Percentiles rank a stretch among this genome's conserved stretches.
These are phyloP conservation scores for Endoconidiophora laricicola DNA, from an alignment of 2,329 filamentous ascomycete genomes.

Conservation along the genomic window DNA sequence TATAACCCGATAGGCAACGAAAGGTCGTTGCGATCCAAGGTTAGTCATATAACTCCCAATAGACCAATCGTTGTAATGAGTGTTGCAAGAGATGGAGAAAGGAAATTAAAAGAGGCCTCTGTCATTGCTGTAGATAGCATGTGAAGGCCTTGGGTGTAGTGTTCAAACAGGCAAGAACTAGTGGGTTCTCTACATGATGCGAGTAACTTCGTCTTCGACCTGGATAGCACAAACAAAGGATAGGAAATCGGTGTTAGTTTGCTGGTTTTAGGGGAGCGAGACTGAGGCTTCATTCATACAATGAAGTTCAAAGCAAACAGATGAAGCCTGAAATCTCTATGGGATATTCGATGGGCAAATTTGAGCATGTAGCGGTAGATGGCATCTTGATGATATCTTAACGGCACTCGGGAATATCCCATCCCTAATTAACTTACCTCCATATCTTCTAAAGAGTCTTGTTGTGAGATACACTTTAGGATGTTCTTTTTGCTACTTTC, in stretches of 20 bases:
- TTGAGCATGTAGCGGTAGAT: background rate
- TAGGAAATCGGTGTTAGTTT: background rate
- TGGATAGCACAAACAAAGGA: slow-evolving; percentile 23
- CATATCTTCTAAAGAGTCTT: slow-evolving; percentile 96
- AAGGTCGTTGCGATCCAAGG: background rate
- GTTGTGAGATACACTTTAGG: slow-evolving; percentile 83
- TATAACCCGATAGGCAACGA: background rate
- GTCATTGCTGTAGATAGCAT: slow-evolving; percentile 8
- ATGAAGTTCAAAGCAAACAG: slow-evolving; percentile 5
- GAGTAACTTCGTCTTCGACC: slow-evolving; percentile 81
- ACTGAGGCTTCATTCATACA: too few species aligned
- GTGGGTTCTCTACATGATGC: slow-evolving; percentile 52
- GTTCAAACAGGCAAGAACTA: too few species aligned
- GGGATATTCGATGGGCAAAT: background rate
- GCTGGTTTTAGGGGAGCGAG: background rate
- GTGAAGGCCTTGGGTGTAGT: too few species aligned
- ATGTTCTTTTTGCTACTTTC: slow-evolving; percentile 99
- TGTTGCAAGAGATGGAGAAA: too few species aligned
- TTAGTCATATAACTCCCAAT: background rate
- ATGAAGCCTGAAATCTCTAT: background rate
- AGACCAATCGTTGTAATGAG: too few species aligned
- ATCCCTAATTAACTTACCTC: slow-evolving; percentile 54
- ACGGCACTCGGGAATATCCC: background rate
- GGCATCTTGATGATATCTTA: background rate
- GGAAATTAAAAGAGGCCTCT: slow-evolving; percentile 13